These are phyloP conservation scores for Nakazawaea wyomingensis DNA, from an alignment of 805 yeast genomes.

Conservation along the genomic window DNA sequence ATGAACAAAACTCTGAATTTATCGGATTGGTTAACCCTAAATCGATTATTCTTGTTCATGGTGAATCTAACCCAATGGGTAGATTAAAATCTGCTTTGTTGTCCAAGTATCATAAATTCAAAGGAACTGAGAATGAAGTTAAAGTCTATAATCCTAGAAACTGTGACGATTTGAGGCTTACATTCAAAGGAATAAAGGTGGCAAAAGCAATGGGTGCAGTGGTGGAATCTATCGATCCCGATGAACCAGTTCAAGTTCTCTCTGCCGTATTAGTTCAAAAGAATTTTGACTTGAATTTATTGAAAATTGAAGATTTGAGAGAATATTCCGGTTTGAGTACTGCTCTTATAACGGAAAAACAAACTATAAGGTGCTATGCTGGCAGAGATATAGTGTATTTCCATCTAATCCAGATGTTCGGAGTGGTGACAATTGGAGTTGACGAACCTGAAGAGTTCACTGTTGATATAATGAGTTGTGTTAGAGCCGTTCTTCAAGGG, in stretches of 20 bases:
- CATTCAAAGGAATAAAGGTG: conserved; percentile 76
- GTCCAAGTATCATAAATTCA: conserved; percentile 76
- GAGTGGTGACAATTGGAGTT: conserved; percentile 58
- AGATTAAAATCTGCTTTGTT: conserved; percentile 87
- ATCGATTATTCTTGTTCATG: conserved; percentile 89
- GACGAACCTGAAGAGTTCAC: conserved; percentile 49
- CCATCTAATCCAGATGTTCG: conserved; percentile 96
- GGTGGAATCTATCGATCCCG: conserved; percentile 38
- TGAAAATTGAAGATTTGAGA: conserved; percentile 81
- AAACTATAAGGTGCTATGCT: conserved; percentile 72
- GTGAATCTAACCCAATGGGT: conserved; percentile 98
- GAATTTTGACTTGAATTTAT: conserved; percentile 80
- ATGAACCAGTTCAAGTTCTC: conserved; percentile 34
- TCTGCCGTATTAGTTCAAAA: conserved; percentile 88
- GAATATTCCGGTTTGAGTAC: conserved; percentile 86
- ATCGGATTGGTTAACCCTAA: conserved; percentile 84
- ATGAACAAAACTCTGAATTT: conserved; percentile 85
- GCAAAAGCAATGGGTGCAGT: conserved; percentile 65
- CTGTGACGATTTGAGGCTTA: conserved; percentile 71
- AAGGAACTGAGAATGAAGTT: conserved; percentile 84
- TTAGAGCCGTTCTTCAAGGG: conserved; percentile 43
- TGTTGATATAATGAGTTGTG: conserved; percentile 59
- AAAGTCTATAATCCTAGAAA: conserved; percentile 90
- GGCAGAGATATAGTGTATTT: conserved; percentile 75
- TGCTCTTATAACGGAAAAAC: conserved; percentile 77